These are phyloP conservation scores for Penicillium paneum DNA, from an alignment of 2,329 filamentous ascomycete species.

Conservation along the genomic window DNA sequence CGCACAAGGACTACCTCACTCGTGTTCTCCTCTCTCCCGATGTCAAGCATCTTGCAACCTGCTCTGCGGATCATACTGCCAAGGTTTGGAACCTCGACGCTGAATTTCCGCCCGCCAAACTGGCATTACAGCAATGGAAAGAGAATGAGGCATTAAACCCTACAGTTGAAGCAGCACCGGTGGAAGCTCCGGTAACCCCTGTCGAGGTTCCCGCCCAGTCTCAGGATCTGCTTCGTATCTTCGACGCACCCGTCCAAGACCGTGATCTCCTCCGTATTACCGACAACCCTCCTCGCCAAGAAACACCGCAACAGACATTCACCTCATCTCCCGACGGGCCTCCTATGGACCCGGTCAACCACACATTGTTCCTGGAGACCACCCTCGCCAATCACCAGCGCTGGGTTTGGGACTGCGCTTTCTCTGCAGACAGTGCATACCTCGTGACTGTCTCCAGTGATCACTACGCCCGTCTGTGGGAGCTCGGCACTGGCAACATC, in stretches of 20 bases:
- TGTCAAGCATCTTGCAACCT: slow-evolving; percentile 90
- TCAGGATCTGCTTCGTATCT: slow-evolving; percentile 28
- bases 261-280: slow-evolving; percentile 29
- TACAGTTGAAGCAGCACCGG: slow-evolving; percentile 7
- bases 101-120: slow-evolving; percentile 47
- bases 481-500: slow-evolving; percentile 78
- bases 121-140: slow-evolving; percentile 28
- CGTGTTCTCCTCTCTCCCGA: slow-evolving; percentile 88
- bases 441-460: slow-evolving; percentile 90
- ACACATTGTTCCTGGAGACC: slow-evolving; percentile 74
- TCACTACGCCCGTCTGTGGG: slow-evolving; percentile 90
- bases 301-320: slow-evolving; percentile 33
- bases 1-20: slow-evolving; percentile 89
- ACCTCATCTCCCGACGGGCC: slow-evolving; percentile 38
- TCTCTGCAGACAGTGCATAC: slow-evolving; percentile 89
- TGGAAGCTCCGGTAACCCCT: slow-evolving; percentile 17
- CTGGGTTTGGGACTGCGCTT: slow-evolving; percentile 97
- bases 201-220: slow-evolving; percentile 21
- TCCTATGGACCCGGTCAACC: slow-evolving; percentile 42
- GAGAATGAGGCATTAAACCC: slow-evolving; percentile 18
- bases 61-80: slow-evolving; percentile 88
- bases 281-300: slow-evolving; percentile 24
- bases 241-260: slow-evolving; percentile 23
- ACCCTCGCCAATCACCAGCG: slow-evolving; percentile 87
- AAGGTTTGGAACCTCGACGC: slow-evolving; percentile 94